Evolutionary conservation across 2,329 filamentous ascomycete genomes (phyloP), one percentile per base, ranked within the genome.

Genomic region (Aplosporella prunicola): DNA sequence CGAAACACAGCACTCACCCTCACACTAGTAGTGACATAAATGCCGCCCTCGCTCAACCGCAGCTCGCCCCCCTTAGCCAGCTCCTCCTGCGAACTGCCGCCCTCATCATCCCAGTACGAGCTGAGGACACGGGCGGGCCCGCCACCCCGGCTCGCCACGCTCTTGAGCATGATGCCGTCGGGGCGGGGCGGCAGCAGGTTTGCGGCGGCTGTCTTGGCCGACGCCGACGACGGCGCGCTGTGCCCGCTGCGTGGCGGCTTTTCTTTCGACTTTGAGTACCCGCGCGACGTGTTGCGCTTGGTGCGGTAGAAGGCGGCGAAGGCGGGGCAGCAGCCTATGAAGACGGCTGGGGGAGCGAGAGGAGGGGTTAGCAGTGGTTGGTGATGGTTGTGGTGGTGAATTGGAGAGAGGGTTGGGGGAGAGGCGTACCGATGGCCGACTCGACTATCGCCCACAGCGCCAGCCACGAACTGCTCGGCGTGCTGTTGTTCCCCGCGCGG

Each of bases 381-480:
- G n/a, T 9, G 9, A n/a, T 25, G 23, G 23, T 25, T 25, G 9
- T 8, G 23, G 23, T 25, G 23, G 23, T 25, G 23, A 25, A 25
- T n/a, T n/a, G n/a, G n/a, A n/a, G n/a, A n/a, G n/a, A n/a, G n/a
- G n/a, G n/a, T n/a, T n/a, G n/a, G n/a, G n/a, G n/a, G 23, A 11
- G 20, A 18, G 11, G n/a, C 40, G 24, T 50, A 60, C 58, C 57
- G 32, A 58, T 57, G 17, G 56, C 49, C 8, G 48, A 47, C 42
- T 62, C 58, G 20, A 60, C 52, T 9, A 55, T 51, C 6, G 51
- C 56, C 58, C 58, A 62, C 13, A 62, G 41, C 5, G 53, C 51
- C 9, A 62, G 41, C 59, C 58, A 61, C 5, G 55, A 52, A 15
- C 49, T 49, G n/a, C 49, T 51, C 5, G 55, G 56, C 5, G 46